A percentile compares a stretch with the other conserved stretches of the same genome.
Evolutionary conservation across 1,284 basidiomycete genomes (phyloP).

Genomic region (Phylloboletellus chloephorus): DNA sequence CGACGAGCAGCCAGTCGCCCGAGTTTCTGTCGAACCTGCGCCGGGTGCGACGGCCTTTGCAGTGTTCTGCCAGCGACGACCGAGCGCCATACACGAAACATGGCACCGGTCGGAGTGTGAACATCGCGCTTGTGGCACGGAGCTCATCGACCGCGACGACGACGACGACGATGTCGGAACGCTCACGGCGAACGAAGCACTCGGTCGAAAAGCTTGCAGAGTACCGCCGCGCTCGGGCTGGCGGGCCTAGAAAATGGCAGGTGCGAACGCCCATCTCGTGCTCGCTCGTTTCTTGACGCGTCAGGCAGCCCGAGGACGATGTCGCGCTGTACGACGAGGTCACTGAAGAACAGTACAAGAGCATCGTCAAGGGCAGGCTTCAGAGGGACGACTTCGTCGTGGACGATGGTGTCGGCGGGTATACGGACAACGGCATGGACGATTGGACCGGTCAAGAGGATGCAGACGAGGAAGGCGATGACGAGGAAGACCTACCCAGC

Average conservation of each 20-base stretch:
- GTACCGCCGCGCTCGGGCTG: slow-evolving; percentile 45
- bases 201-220: slow-evolving; percentile 45
- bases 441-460: slow-evolving; percentile 69
- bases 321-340: slow-evolving; percentile 87
- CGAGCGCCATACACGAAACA: slow-evolving; percentile 15
- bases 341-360: slow-evolving; percentile 85
- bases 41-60: neutral
- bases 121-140: slow-evolving; percentile 27
- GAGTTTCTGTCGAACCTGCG: neutral
- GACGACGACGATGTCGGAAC: slow-evolving; percentile 24
- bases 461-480: slow-evolving; percentile 43
- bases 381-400: slow-evolving; percentile 92
- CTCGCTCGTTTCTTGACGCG: slow-evolving; percentile 18
- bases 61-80: slow-evolving; percentile 1
- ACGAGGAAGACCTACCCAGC: slow-evolving; percentile 22
- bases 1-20: slow-evolving; percentile 13
- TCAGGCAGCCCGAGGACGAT: slow-evolving; percentile 54
- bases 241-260: slow-evolving; percentile 46
- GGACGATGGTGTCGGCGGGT: slow-evolving; percentile 90
- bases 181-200: slow-evolving; percentile 34
- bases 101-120: slow-evolving; percentile 20
- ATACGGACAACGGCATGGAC: slow-evolving; percentile 95
- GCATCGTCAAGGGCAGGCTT: slow-evolving; percentile 81
- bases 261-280: slow-evolving; percentile 21
- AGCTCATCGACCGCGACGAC: slow-evolving; percentile 21